Conservation (phyloP, 2,329 filamentous ascomycete species). For the Xylariaceae sp. region DNA sequence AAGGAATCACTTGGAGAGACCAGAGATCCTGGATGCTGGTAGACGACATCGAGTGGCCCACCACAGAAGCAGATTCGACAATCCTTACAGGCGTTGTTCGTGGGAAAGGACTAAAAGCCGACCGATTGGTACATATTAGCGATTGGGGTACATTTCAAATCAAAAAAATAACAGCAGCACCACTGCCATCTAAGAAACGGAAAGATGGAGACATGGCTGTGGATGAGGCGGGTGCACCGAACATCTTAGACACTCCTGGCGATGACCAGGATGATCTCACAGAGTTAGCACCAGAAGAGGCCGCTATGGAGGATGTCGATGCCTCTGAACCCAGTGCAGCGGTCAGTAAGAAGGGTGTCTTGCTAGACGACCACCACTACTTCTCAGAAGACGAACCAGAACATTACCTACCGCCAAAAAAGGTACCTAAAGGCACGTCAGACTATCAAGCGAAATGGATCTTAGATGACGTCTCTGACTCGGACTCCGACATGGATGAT, state of each 20-base stretch:
- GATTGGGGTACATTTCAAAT: conserved; percentile 95
- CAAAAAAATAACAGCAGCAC: conserved; percentile 78
- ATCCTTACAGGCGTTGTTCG: conserved; percentile 80
- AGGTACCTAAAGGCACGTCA: conserved; percentile 85
- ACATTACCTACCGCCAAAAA: conserved; percentile 60
- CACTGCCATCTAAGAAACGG: conserved; percentile 56
- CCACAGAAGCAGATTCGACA: conserved; percentile 56
- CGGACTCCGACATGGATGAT: conserved; percentile 69
- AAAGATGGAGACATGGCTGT: conserved; percentile 65
- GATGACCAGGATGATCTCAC: conserved; percentile 79
- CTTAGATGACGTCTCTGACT: conserved; percentile 71
- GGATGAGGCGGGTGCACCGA: conserved; percentile 51
- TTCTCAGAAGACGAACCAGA: conserved; percentile 82
- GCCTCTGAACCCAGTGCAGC: conserved; percentile 40
- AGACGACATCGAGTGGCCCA: conserved; percentile 72
- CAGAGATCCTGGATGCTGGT: conserved; percentile 93
- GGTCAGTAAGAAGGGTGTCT: conserved; percentile 72
- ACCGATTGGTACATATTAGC: conserved; percentile 84
- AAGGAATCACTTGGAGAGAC: conserved; percentile 92
- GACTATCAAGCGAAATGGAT: conserved; percentile 95
- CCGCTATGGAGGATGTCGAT: conserved; percentile 57
- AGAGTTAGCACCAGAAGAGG: conserved; percentile 81
- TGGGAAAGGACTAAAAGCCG: conserved; percentile 81
- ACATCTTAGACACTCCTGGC: conserved; percentile 65
- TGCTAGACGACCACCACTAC: conserved; percentile 96